phyloP scores from a whole-genome alignment of 805 yeast species.

The Wickerhamiella allomyrinae region DNA sequence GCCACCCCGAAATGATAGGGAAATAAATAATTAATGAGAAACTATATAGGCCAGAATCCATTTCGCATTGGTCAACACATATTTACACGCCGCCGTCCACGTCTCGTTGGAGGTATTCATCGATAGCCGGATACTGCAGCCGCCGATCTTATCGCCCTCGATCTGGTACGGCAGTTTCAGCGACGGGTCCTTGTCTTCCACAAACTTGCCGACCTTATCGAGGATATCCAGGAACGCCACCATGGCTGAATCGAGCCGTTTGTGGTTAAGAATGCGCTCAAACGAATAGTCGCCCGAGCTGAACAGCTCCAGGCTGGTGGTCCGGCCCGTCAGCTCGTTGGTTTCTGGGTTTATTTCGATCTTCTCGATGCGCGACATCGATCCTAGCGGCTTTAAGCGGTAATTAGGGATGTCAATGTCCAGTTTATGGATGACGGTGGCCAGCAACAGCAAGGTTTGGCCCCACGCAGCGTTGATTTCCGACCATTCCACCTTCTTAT shows the following conservation, averaged over 20 bases:
- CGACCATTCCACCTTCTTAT: slow-evolving; percentile 62
- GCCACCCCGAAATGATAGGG: too few relatives aligned
- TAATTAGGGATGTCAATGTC: slow-evolving; percentile 44
- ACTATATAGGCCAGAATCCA: slow-evolving; percentile 66
- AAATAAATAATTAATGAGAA: background rate
- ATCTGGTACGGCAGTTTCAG: slow-evolving; percentile 65
- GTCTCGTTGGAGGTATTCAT: slow-evolving; percentile 50
- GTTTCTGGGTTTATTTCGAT: slow-evolving; percentile 28
- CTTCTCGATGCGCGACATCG: slow-evolving; percentile 63
- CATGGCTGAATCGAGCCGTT: slow-evolving; percentile 68
- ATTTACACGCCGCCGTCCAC: slow-evolving; percentile 86
- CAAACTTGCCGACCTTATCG: slow-evolving; percentile 33
- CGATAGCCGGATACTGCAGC: slow-evolving; percentile 55
- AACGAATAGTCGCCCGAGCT: slow-evolving; percentile 61
- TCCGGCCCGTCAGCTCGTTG: slow-evolving; percentile 22
- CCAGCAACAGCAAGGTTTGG: slow-evolving; percentile 54
- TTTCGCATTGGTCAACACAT: slow-evolving; percentile 60
- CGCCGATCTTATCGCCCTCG: slow-evolving; percentile 59
- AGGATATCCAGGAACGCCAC: slow-evolving; percentile 57
- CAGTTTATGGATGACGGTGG: slow-evolving; percentile 47
- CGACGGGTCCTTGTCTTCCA: slow-evolving; percentile 32
- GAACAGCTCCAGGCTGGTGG: slow-evolving; percentile 39
- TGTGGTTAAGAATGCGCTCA: slow-evolving; percentile 57
- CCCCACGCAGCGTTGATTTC: slow-evolving; percentile 90
- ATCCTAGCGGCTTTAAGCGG: slow-evolving; percentile 66